Evolutionary conservation across 805 yeast genomes (phyloP).

Genomic region (Wickerhamomyces tratensis): DNA sequence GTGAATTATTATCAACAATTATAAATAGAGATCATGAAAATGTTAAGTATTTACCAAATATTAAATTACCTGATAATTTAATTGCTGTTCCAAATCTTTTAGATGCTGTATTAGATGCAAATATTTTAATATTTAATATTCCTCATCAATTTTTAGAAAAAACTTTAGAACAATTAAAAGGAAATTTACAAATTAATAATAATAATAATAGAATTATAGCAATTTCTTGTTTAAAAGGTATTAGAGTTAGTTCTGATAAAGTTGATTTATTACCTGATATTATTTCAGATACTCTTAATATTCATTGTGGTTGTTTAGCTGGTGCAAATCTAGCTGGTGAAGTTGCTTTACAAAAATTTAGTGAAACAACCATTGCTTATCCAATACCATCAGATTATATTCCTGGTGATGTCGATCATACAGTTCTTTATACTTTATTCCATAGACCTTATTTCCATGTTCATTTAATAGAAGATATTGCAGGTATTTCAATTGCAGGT

Average conservation of each 20-base stretch:
- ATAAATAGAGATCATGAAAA: constrained; percentile 85
- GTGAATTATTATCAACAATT: constrained; percentile 72
- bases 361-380: constrained; percentile 95
- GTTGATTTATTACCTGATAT: constrained; percentile 70
- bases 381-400: constrained; percentile 57
- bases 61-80: constrained; percentile 72
- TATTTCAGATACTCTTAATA: constrained; percentile 66
- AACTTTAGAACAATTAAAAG: constrained; percentile 64
- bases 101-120: constrained; percentile 66
- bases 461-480: constrained; percentile 79
- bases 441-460: constrained; percentile 98
- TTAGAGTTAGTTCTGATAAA: constrained; percentile 73
- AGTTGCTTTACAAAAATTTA: constrained; percentile 88
- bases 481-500: constrained; percentile 92
- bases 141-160: constrained; percentile 89
- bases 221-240: constrained; percentile 88
- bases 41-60: constrained; percentile 81
- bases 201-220: constrained; percentile 58
- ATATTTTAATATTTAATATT: constrained; percentile 80
- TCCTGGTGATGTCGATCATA: constrained; percentile 66
- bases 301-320: constrained; percentile 87
- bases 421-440: constrained; percentile 67
- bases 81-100: constrained; percentile 75
- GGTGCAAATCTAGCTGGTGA: constrained; percentile 97
- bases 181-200: constrained; percentile 33